Conservation (phyloP, 345 rosid genomes). For the Eutrema japonicum region DNA sequence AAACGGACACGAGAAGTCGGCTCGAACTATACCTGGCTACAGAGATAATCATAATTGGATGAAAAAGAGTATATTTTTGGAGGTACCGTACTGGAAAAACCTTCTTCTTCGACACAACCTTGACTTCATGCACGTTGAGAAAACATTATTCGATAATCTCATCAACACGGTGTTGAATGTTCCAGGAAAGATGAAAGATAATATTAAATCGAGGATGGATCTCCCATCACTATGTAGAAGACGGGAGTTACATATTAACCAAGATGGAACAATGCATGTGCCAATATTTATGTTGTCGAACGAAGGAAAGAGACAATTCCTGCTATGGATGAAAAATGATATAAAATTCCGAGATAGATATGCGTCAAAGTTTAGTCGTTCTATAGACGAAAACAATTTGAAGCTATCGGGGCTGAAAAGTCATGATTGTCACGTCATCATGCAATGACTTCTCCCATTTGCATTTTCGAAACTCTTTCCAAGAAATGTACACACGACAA, state of each 20-base stretch:
- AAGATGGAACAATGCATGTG: background rate
- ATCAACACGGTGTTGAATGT: constrained; percentile 1
- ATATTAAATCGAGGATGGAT: background rate
- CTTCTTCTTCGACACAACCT: background rate
- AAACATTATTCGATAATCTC: background rate
- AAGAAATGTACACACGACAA: background rate
- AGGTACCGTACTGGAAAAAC: background rate
- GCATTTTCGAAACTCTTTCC: no score
- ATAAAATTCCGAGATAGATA: constrained; percentile 3
- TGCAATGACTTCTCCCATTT: background rate
- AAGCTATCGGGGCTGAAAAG: constrained; percentile 1
- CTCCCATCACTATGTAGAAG: background rate
- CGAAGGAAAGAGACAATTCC: background rate
- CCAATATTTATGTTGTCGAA: background rate
- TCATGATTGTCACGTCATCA: constrained; percentile 12
- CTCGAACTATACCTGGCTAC: background rate
- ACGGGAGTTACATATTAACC: background rate
- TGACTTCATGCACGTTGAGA: background rate
- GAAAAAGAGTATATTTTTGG: background rate
- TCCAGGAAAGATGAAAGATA: background rate
- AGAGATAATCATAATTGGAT: background rate
- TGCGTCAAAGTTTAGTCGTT: background rate
- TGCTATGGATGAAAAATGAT: background rate
- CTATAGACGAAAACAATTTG: background rate
- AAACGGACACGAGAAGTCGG: background rate